These are phyloP conservation scores for Colletotrichum limetticola DNA, from an alignment of 2,329 filamentous ascomycete genomes.

Conservation along the genomic window DNA sequence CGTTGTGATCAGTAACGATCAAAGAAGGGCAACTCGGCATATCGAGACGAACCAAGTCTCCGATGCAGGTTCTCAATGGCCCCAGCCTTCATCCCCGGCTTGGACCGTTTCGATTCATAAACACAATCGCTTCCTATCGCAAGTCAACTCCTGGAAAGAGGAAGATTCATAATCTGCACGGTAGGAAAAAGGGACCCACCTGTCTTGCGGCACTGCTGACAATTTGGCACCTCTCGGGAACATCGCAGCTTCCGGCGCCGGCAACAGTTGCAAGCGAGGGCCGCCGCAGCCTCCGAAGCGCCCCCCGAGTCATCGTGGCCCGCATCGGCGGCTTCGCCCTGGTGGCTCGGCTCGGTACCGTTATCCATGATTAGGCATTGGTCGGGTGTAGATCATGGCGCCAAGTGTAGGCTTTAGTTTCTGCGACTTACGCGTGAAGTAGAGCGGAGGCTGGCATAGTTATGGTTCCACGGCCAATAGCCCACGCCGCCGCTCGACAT, in stretches of 20 bases:
- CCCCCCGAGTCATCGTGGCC: constrained; percentile 43
- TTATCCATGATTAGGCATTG: not conserved
- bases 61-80: constrained; percentile 38
- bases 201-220: constrained; percentile 43
- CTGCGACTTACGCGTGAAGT: not conserved
- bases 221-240: constrained; percentile 45
- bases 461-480: constrained; percentile 1
- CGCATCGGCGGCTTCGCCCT: constrained; percentile 38
- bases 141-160: not conserved
- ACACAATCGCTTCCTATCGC: constrained; percentile 35
- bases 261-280: constrained; percentile 38
- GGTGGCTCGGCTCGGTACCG: constrained; percentile 7
- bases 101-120: constrained; percentile 39
- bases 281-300: constrained; percentile 58
- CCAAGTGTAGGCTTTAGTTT: not conserved
- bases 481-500: not conserved
- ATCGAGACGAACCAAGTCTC: constrained; percentile 35
- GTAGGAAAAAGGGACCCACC: constrained; percentile 37
- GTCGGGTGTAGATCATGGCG: not conserved
- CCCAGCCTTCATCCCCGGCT: constrained; percentile 39
- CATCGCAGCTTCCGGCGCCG: constrained; percentile 47
- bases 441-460: not conserved
- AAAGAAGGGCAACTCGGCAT: no score
- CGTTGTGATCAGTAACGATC: not conserved
- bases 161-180: constrained; percentile 4